Base-by-base conservation (phyloP, 2,329 filamentous ascomycete genomes). In the Xylariaceae sp. region DNA sequence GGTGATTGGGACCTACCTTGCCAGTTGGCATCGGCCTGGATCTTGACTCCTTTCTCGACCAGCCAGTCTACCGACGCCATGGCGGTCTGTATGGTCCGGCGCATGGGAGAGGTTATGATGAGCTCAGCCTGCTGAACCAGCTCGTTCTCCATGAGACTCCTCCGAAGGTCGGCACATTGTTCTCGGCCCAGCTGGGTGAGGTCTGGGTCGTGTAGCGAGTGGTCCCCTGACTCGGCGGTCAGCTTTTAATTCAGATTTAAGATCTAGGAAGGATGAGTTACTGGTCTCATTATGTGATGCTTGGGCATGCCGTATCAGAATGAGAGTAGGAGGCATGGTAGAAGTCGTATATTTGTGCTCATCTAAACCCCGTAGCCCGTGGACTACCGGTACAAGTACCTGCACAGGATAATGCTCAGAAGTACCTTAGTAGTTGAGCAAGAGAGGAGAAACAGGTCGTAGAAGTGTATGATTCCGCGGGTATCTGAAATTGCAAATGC, bases 221-320 rank as follows among this genome's bases (percentile, higher is more conserved):
- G 68, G 43, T 74, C 56, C 47, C 61, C 70, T 74, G 39, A n/a
- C n/a, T 9, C 25, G 23, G 8, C 3, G 9, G 23, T 38, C 21
- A 40, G 27, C n/a, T 12, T n/a, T n/a, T n/a, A n/a, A n/a, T n/a
- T n/a, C n/a, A n/a, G n/a, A n/a, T n/a, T n/a, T n/a, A n/a, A 14
- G 5, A 14, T 13, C n/a, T n/a, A n/a, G 4, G 14, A 24, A 26
- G 12, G 14, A n/a, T 15, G 12, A 19, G 70, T 60, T 62, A 74
- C 74, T 55, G 31, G 59, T 50, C 11, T 61, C 57, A 38, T 77
- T 77, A 52, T 77, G 72, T n/a, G 65, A 50, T 7, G 67, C 72
- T 59, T 96, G 85, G 12, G 85, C 90, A 69, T 96, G 90, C 47
- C 90, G 83, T 51, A 95, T 80, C 51, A 96, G 68, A 46, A 96